A percentile compares a stretch with the other conserved stretches of the same genome.
These are phyloP conservation scores for Lachancea sp. DNA, from an alignment of 805 yeast genomes.

Conservation along the genomic window DNA sequence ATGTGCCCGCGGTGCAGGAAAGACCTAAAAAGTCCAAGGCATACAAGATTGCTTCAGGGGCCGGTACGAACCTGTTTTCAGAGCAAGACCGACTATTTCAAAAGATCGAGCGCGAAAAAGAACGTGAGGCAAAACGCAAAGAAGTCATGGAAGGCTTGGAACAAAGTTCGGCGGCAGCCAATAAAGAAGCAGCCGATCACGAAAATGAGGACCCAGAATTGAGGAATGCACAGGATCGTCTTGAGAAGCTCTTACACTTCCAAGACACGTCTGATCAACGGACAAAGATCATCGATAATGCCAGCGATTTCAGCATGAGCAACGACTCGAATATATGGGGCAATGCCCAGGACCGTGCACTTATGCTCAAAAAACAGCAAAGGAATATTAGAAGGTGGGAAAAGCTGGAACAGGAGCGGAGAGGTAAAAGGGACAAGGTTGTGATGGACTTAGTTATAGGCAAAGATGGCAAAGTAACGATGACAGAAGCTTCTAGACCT, in stretches of 20 bases:
- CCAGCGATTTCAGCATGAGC: slow-evolving; percentile 64
- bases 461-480: slow-evolving; percentile 68
- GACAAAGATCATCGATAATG: slow-evolving; percentile 87
- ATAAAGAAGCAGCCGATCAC: slow-evolving; percentile 38
- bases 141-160: slow-evolving; percentile 20
- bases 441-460: slow-evolving; percentile 71
- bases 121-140: slow-evolving; percentile 28
- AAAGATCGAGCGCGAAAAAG: slow-evolving; percentile 29
- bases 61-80: slow-evolving; percentile 59
- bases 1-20: slow-evolving; percentile 15
- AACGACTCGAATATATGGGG: slow-evolving; percentile 69
- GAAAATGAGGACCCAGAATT: slow-evolving; percentile 49
- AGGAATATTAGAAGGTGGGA: slow-evolving; percentile 60
- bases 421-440: slow-evolving; percentile 63
- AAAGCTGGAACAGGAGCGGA: slow-evolving; percentile 47
- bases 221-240: slow-evolving; percentile 60
- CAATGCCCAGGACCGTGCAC: slow-evolving; percentile 73
- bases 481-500: slow-evolving; percentile 42
- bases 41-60: slow-evolving; percentile 51
- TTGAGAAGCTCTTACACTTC: slow-evolving; percentile 67
- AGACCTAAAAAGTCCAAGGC: slow-evolving; percentile 32
- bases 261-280: slow-evolving; percentile 86
- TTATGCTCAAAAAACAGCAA: slow-evolving; percentile 82
- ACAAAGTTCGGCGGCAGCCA: slow-evolving; percentile 23
- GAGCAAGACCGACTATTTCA: slow-evolving; percentile 63